Percentiles rank a stretch among this genome's conserved stretches.
These are phyloP conservation scores for Lathyrus aphaca DNA, from an alignment of 306 rosid genomes.

Conservation along the genomic window DNA sequence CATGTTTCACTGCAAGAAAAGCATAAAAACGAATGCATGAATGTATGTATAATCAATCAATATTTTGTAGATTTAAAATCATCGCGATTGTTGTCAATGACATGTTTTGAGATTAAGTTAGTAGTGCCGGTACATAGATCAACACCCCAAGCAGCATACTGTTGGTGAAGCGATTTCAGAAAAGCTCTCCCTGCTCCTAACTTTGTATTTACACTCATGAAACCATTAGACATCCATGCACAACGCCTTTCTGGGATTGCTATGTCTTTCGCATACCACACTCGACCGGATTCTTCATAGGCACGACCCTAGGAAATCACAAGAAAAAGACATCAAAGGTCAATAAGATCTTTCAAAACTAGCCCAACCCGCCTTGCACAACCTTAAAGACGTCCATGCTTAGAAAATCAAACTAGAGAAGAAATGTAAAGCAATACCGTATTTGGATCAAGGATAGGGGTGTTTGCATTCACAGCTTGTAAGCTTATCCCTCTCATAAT, in stretches of 20 bases:
- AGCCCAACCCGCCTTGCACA: too few relatives aligned
- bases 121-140: slow-evolving; percentile 70
- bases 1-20: slow-evolving; percentile 80
- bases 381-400: too few relatives aligned
- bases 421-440: slow-evolving; percentile 57
- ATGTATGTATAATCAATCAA: not conserved
- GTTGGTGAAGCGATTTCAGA: slow-evolving; percentile 77
- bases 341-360: not conserved
- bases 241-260: slow-evolving; percentile 73
- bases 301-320: slow-evolving; percentile 58
- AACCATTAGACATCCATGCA: slow-evolving; percentile 88
- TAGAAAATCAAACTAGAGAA: not conserved
- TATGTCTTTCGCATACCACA: slow-evolving; percentile 83
- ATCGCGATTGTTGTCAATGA: slow-evolving; percentile 13
- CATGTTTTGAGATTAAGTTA: slow-evolving; percentile 16
- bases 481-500: slow-evolving; percentile 98
- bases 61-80: slow-evolving; percentile 1
- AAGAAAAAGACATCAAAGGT: slow-evolving; percentile 28
- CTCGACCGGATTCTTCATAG: slow-evolving; percentile 72
- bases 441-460: slow-evolving; percentile 77
- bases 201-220: slow-evolving; percentile 84
- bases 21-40: slow-evolving; percentile 20
- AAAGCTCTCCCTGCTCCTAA: slow-evolving; percentile 91
- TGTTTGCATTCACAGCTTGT: slow-evolving; percentile 89
- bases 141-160: slow-evolving; percentile 95